Base-by-base conservation (phyloP, 2,329 filamentous ascomycete species). In the Blastomyces gilchristii region DNA sequence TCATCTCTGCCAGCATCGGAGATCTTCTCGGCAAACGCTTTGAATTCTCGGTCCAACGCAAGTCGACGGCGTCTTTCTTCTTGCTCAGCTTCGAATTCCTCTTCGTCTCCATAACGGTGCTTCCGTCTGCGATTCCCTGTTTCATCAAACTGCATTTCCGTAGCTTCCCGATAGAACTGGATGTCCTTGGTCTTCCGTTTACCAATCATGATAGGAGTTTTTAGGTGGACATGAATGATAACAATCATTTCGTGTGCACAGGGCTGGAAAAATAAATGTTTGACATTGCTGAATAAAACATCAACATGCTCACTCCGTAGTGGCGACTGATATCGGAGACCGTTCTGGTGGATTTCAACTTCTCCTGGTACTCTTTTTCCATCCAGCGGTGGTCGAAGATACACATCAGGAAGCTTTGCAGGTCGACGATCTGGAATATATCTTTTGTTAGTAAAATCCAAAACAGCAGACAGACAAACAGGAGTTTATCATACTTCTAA, bases 171-270 rank as follows among this genome's bases (percentile, higher is more conserved):
- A 72, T 97, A 97, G 78, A 99, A 99, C 70, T 99, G 95, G 0
- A 99, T 89, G 74, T 99, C 95, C 79, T 94, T 97, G 12, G 94
- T 96, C 85, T 99, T 99, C 80, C 96, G 95, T 82, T 96, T 97
- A 65, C 94, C 94, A 66, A 99, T 89, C 76, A 99, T 91, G 74
- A 99, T 97, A 2, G 94, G 94, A 66, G 97, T 96, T 78, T 96
- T 97, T 59, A 99, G 84, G 75, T 99, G 94, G 63, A 99, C 89
- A 75, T 99, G 94, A 69, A 99, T 97, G 70, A 99, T 90, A 68
- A 99, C 95, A 68, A 99, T 96, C 71, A 99, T 80, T 75, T 99
- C 94, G 71, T 96, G 91, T 70, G 91, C 89, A 71, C 91, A 97
- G 37, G 95, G 94, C 76, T 99, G 94, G 82, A 99, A 99, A 82